phyloP scores from a whole-genome alignment of 2,329 filamentous ascomycete species.

The Paecilomyces niveus region DNA sequence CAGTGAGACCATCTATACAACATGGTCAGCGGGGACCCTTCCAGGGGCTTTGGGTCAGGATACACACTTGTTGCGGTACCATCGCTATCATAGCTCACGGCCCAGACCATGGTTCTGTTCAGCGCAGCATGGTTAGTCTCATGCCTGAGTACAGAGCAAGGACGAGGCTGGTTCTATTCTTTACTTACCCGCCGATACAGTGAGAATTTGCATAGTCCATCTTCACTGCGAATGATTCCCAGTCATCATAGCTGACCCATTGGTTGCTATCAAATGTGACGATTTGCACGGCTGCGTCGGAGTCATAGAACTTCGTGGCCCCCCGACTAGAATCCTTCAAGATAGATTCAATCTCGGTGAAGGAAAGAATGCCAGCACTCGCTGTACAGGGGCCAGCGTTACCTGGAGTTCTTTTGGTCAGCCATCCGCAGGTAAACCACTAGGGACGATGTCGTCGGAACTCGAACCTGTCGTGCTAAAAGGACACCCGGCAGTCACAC shows the following conservation, averaged over 20 bases:
- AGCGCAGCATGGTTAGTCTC: too few species aligned
- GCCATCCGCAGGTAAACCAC: neutral
- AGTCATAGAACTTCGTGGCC: neutral
- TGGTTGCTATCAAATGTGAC: neutral
- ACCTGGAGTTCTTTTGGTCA: neutral
- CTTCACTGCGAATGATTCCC: too few species aligned
- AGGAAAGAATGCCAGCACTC: neutral
- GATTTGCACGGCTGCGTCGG: neutral
- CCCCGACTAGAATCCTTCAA: neutral
- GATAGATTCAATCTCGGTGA: neutral
- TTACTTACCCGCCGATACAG: too few species aligned
- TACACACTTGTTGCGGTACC: too few species aligned
- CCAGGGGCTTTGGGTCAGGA: too few species aligned
- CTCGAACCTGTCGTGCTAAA: slow-evolving; percentile 19
- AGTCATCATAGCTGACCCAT: neutral
- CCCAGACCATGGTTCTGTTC: too few species aligned
- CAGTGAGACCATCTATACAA: too few species aligned
- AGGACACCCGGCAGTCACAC: neutral
- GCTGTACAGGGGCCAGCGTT: neutral
- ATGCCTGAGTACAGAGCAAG: too few species aligned
- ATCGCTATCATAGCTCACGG: too few species aligned
- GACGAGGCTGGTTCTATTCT: too few species aligned
- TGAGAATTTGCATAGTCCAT: too few species aligned
- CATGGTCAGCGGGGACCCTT: too few species aligned
- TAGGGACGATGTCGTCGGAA: slow-evolving; percentile 4